A percentile compares a stretch with the other conserved stretches of the same genome.
Conservation (phyloP, 257 asterid genomes). For the Cynanchum wilfordii region DNA sequence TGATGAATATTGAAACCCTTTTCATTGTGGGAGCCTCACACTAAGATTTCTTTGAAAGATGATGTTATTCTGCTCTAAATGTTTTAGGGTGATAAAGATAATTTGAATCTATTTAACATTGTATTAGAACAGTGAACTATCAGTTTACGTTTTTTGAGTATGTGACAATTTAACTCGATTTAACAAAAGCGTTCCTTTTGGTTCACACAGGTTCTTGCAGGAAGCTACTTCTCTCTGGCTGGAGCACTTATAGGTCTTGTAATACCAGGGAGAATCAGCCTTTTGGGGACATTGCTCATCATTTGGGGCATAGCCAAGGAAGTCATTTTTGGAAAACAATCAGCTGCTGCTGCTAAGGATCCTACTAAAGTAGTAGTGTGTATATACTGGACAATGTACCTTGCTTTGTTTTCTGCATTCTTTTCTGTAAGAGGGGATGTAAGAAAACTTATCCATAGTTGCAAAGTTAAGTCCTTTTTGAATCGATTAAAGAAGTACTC, state of each 20-base stretch:
- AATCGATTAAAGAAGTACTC: conserved; percentile 14
- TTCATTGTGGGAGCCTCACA: not conserved
- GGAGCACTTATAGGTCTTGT: conserved; percentile 55
- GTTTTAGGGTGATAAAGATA: no score
- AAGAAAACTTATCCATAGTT: conserved; percentile 40
- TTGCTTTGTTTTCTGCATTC: conserved; percentile 44
- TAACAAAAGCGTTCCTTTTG: conserved; percentile 3
- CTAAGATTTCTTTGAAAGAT: not conserved
- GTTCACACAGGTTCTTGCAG: conserved; percentile 44
- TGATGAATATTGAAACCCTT: not conserved
- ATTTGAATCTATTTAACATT: no score
- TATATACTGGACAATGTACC: conserved; percentile 38
- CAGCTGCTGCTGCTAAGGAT: not conserved
- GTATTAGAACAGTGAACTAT: no score
- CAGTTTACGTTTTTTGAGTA: no score
- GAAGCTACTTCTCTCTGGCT: conserved; percentile 55
- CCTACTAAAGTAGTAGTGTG: conserved; percentile 16
- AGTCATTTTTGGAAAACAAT: conserved; percentile 18
- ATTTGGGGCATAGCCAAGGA: conserved; percentile 47
- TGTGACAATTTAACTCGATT: no score
- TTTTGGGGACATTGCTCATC: conserved; percentile 42
- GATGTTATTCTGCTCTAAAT: not conserved
- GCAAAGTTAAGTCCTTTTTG: conserved; percentile 16
- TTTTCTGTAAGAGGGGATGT: conserved; percentile 47
- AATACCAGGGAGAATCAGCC: conserved; percentile 43